Evolutionary conservation across 345 rosid species (phyloP).

Genomic region (Eucalyptus globulus): DNA sequence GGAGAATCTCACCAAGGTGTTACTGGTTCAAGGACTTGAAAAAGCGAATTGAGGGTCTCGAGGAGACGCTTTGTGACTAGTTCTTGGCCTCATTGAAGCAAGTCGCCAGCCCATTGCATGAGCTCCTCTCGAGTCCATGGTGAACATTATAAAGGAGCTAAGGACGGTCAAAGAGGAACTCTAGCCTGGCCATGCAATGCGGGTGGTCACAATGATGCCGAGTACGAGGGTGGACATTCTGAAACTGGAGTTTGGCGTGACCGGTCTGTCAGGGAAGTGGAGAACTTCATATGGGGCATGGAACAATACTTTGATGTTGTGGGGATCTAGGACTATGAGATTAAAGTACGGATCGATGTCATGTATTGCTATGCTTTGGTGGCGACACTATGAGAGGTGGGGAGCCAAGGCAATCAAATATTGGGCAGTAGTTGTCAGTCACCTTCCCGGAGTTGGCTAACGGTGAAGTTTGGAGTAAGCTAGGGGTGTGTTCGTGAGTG

Average conservation of each 20-base stretch:
- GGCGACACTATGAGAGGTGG: neutral
- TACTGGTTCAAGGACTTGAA: neutral
- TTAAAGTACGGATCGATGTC: neutral
- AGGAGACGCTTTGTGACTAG: neutral
- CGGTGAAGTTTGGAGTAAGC: neutral
- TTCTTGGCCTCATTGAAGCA: neutral
- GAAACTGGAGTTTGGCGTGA: neutral
- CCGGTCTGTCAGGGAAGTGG: neutral
- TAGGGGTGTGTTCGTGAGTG: neutral
- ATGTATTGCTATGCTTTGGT: neutral
- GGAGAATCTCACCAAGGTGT: neutral
- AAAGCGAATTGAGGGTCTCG: neutral
- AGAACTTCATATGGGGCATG: neutral
- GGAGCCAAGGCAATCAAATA: neutral
- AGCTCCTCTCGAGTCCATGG: neutral
- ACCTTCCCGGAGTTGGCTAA: neutral
- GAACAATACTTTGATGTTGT: neutral
- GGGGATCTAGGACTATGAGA: neutral
- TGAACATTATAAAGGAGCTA: neutral
- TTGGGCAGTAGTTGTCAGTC: neutral
- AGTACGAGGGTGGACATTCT: neutral
- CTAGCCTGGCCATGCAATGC: neutral
- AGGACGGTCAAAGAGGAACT: neutral
- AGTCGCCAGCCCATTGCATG: neutral
- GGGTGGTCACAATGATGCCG: neutral